These are phyloP conservation scores for Torulaspora quercuum DNA, from an alignment of 805 yeast species.

Conservation along the genomic window DNA sequence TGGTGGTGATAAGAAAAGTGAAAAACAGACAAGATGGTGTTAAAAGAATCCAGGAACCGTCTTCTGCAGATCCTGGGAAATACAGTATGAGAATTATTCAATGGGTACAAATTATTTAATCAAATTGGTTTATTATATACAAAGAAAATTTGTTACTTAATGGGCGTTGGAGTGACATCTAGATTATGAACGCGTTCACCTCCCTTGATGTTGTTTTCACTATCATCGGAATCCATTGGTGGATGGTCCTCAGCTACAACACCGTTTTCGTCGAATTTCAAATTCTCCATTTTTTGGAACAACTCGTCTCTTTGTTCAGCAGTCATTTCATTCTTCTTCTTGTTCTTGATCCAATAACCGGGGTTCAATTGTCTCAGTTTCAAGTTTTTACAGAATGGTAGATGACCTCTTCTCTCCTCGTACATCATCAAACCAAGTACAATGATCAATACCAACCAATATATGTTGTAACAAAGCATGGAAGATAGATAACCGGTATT, in stretches of 20 bases:
- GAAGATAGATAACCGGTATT: slow-evolving; percentile 94
- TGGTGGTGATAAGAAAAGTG: too few relatives aligned
- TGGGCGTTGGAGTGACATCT: too few relatives aligned
- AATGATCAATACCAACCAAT: slow-evolving; percentile 72
- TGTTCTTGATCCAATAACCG: slow-evolving; percentile 64
- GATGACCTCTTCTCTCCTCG: slow-evolving; percentile 81
- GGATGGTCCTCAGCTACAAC: slow-evolving; percentile 14
- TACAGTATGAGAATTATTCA: too few relatives aligned
- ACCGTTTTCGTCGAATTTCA: slow-evolving; percentile 40
- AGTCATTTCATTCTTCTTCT: slow-evolving; percentile 57
- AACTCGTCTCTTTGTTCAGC: slow-evolving; percentile 51
- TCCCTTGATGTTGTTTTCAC: slow-evolving; percentile 1
- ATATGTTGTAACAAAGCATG: slow-evolving; percentile 79
- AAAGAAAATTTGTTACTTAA: too few relatives aligned
- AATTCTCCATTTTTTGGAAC: slow-evolving; percentile 43
- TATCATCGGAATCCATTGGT: neutral
- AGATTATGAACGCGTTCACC: neutral
- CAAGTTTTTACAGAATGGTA: slow-evolving; percentile 59
- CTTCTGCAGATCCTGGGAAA: too few relatives aligned
- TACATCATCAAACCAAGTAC: slow-evolving; percentile 60
- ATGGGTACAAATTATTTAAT: too few relatives aligned
- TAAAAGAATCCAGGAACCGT: too few relatives aligned
- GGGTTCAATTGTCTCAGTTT: slow-evolving; percentile 59
- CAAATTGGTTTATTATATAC: too few relatives aligned
- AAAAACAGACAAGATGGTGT: neutral